Conservation (phyloP, 1,284 basidiomycete species). For the Pseudozyma thailandica region DNA sequence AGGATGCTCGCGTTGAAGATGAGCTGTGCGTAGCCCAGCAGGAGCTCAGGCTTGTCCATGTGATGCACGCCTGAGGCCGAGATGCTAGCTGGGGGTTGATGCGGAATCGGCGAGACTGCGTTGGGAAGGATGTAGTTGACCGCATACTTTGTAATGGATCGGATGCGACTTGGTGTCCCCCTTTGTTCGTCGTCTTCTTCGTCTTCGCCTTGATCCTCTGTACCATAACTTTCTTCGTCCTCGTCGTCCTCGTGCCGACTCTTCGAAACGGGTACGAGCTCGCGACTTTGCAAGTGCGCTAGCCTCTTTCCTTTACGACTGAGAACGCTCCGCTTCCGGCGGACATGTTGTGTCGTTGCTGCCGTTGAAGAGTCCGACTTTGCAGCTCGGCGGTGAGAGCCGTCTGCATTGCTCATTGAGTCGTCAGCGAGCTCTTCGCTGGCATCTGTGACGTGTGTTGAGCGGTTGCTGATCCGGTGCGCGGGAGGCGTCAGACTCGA, state of each 20-base stretch:
- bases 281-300: constrained; percentile 44
- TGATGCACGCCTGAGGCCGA: constrained; percentile 16
- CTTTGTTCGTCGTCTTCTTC: constrained; percentile 20
- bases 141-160: constrained; percentile 50
- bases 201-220: constrained; percentile 23
- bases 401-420: constrained; percentile 28
- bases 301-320: constrained; percentile 48
- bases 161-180: constrained; percentile 35
- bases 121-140: constrained; percentile 51
- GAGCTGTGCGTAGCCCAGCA: constrained; percentile 76
- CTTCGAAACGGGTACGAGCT: constrained; percentile 15
- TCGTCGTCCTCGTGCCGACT: constrained; percentile 1
- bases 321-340: constrained; percentile 39
- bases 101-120: constrained; percentile 20
- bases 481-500: constrained; percentile 49
- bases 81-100: constrained; percentile 4
- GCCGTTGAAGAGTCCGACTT: constrained; percentile 1
- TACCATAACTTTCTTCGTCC: constrained; percentile 22
- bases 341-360: constrained; percentile 14
- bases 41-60: constrained; percentile 52
- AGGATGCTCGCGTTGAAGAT: constrained; percentile 91
- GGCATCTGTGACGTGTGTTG: constrained; percentile 5
- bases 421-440: constrained; percentile 28
- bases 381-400: background rate
- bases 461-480: constrained; percentile 13